phyloP scores from a whole-genome alignment of 805 yeast genomes.

The Starmerella bombi region DNA sequence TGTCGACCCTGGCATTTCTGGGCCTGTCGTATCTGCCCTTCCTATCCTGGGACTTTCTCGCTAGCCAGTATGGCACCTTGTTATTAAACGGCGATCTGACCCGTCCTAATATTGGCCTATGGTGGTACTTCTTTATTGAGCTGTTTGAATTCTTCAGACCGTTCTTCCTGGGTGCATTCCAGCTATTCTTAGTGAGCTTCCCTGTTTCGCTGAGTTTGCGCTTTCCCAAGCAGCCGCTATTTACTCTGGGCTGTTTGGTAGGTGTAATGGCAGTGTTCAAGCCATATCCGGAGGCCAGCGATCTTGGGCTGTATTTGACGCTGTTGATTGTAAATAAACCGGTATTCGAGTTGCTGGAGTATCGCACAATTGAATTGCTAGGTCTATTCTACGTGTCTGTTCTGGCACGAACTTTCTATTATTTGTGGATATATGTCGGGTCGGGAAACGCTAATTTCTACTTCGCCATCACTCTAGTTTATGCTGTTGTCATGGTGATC shows the following conservation, averaged over 20 bases:
- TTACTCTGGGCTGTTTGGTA: slow-evolving; percentile 37
- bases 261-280: slow-evolving; percentile 54
- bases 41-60: slow-evolving; percentile 33
- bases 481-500: slow-evolving; percentile 55
- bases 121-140: slow-evolving; percentile 98
- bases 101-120: slow-evolving; percentile 75
- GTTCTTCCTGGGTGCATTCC: slow-evolving; percentile 74
- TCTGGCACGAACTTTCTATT: slow-evolving; percentile 78
- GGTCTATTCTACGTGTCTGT: slow-evolving; percentile 41
- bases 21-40: slow-evolving; percentile 22
- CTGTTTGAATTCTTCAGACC: slow-evolving; percentile 81
- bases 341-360: slow-evolving; percentile 31
- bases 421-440: slow-evolving; percentile 86
- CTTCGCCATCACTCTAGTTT: slow-evolving; percentile 80
- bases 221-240: slow-evolving; percentile 45
- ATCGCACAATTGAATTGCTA: slow-evolving; percentile 38
- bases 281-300: slow-evolving; percentile 77
- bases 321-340: slow-evolving; percentile 38
- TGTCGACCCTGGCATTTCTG: slow-evolving; percentile 15
- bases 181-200: slow-evolving; percentile 53
- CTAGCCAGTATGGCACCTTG: slow-evolving; percentile 39
- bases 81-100: slow-evolving; percentile 54
- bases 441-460: slow-evolving; percentile 94
- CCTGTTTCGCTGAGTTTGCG: slow-evolving; percentile 63
- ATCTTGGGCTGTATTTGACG: slow-evolving; percentile 44